A percentile compares a stretch with the other conserved stretches of the same genome.
These are phyloP conservation scores for Bimuria novae-zelandiae DNA, from an alignment of 2,329 filamentous ascomycete species.

Conservation along the genomic window DNA sequence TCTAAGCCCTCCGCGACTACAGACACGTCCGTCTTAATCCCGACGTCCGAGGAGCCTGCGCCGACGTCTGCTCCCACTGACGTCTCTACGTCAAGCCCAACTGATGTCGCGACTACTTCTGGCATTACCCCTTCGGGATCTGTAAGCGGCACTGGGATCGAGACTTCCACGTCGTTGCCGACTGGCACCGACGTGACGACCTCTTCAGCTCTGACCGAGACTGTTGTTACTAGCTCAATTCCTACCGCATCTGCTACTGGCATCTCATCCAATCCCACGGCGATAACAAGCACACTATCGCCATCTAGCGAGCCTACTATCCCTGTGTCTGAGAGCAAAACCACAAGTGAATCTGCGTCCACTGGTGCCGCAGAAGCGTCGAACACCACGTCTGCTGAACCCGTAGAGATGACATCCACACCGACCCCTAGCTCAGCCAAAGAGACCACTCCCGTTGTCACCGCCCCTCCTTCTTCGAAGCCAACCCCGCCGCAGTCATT, in stretches of 20 bases:
- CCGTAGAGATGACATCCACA: not conserved
- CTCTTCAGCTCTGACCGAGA: conserved; percentile 4
- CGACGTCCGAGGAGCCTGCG: conserved; percentile 5
- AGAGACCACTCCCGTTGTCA: conserved; percentile 19
- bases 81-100: not conserved
- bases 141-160: conserved; percentile 9
- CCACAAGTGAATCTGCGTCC: too few species aligned
- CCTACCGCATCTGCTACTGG: conserved; percentile 2
- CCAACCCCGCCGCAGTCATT: conserved; percentile 47
- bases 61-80: not conserved
- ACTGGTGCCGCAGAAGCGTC: not conserved
- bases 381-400: too few species aligned
- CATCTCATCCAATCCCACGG: conserved; percentile 1
- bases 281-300: not conserved
- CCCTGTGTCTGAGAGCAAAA: conserved; percentile 8
- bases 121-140: conserved; percentile 8
- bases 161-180: conserved; percentile 9
- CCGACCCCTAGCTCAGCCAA: conserved; percentile 13
- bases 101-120: conserved; percentile 7
- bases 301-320: not conserved
- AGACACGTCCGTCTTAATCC: not conserved
- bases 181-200: conserved; percentile 15
- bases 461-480: conserved; percentile 26
- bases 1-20: not conserved
- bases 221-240: not conserved